Evolutionary conservation across 805 yeast genomes (phyloP), one percentile per base, ranked within the genome.

Genomic region (Clavispora carvajalis): DNA sequence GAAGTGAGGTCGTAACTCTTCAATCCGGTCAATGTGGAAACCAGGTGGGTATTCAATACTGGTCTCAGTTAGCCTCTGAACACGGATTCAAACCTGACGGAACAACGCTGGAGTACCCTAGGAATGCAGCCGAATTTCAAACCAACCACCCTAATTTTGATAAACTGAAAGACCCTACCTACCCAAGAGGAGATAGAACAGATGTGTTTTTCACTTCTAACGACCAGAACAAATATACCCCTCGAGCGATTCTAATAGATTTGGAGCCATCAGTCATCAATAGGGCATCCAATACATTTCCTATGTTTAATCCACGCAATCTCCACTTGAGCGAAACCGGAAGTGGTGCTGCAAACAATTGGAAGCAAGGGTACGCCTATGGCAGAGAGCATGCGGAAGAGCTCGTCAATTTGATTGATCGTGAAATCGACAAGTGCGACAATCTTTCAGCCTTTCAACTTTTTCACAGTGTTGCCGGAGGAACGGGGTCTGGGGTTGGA

Each of bases 401-500:
- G n/a, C 67, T 95, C 29, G 50, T 85, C 40, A 91, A 88, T 52
- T 78, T 89, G 74, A 73, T 93, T 19, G 96, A 89, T 55, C 74
- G 93, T 40, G 97, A 93, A 53, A 73, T 89, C 30, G 99, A 93
- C 55, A 81, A 85, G 23, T 82, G 95, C 49, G 98, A 95, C 47
- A 83, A 83, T 41, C 66, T 89, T 39, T 93, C 90, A 48, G 95
- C 95, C 5, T 93, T 93, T 60, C 95, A 89, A 67, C 65, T 93
- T 48, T 61, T 90, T 38, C 99, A 93, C 62, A 85, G 96, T 4
- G 95, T 93, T 4, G 98, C 97, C 0, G 99, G 99, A 26, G 99
- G 99, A 29, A 93, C 99, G 0, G 99, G 99, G 0, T 85, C 96
- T 0, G 99, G 99, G 3, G 77, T 89, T 26, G 99, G 99, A 1